phyloP scores from a whole-genome alignment of 129 eudicot genomes.

The Centella asiatica region DNA sequence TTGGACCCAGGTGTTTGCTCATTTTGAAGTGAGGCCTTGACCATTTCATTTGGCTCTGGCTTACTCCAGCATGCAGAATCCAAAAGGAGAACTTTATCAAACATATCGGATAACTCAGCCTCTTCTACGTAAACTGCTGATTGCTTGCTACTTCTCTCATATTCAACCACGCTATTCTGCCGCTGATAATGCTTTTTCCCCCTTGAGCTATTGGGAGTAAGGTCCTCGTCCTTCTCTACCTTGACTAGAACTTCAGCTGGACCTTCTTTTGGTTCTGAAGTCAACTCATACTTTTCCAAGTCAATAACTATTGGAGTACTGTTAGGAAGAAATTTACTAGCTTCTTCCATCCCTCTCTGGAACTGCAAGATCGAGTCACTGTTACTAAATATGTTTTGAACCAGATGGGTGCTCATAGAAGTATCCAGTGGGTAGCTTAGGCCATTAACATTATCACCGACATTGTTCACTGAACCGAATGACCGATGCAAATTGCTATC shows the following conservation, averaged over 20 bases:
- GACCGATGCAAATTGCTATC: constrained; percentile 12
- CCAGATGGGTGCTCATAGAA: constrained; percentile 14
- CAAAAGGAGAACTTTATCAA: constrained; percentile 13
- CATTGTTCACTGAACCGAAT: constrained; percentile 23
- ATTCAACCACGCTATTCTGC: constrained; percentile 43
- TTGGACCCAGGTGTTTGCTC: constrained; percentile 2
- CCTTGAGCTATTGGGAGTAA: constrained; percentile 22
- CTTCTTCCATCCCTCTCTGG: constrained; percentile 75
- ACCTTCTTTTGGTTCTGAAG: constrained; percentile 27
- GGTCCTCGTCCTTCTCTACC: constrained; percentile 41
- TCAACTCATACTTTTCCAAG: constrained; percentile 46
- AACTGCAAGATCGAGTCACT: constrained; percentile 54
- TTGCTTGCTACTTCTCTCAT: constrained; percentile 64
- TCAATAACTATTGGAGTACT: constrained; percentile 44
- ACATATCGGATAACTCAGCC: constrained; percentile 49
- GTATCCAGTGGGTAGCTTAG: constrained; percentile 31
- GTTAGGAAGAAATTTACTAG: constrained; percentile 74
- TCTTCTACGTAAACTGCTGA: constrained; percentile 55
- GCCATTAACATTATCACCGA: constrained; percentile 19
- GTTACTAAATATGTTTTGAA: constrained; percentile 34
- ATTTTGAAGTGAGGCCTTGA: background rate
- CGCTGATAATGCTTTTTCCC: constrained; percentile 56
- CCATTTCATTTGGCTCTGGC: background rate
- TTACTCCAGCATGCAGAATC: background rate
- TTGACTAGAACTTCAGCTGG: constrained; percentile 22